Evolutionary conservation across 2,329 filamentous ascomycete genomes (phyloP), one percentile per base, ranked within the genome.

Genomic region (Beauveria rudraprayagi): DNA sequence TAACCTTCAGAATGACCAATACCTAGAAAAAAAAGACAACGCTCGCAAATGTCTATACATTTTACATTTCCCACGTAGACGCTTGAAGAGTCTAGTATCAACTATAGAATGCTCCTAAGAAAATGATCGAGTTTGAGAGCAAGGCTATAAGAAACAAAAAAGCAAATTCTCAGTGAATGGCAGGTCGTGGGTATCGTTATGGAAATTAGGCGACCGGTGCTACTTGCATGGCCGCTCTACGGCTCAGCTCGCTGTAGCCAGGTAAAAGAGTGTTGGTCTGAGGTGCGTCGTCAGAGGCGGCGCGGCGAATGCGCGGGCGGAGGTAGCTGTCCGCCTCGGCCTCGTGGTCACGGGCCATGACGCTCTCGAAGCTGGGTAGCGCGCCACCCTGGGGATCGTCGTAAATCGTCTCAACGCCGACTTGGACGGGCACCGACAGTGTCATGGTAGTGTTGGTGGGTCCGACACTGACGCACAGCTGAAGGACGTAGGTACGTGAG

Each of bases 401-500:
- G 56, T 72, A 65, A 14, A 71, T 65, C 22, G 67, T 70, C 64
- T 77, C 75, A 24, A 82, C 76, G 2, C 76, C 79, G 50, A 84
- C 67, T 70, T 84, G 82, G 50, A 84, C 64, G 7, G 82, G 82
- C 47, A 84, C 67, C 24, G 69, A 67, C 28, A 84, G 69, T 44
- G 74, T 75, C 46, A 83, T 65, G 56, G 71, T 75, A 4, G 73
- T 77, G 66, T 73, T 77, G 60, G 73, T 70, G 8, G 77, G 72
- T 17, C 75, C 77, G 3, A 75, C 72, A 1, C 74, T 74, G 5
- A 84, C 62, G 7, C 72, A 74, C 6, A 85, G 67, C 65, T 78
- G 76, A 34, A 85, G 67, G 5, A 78, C 75, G 69, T 85, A 85
- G n/a, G 78, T 77, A 28, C 83, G 78, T 8, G 80, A 81, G 43